Conservation (phyloP, 1,284 basidiomycete species). For the Schizopora paradoxa region DNA sequence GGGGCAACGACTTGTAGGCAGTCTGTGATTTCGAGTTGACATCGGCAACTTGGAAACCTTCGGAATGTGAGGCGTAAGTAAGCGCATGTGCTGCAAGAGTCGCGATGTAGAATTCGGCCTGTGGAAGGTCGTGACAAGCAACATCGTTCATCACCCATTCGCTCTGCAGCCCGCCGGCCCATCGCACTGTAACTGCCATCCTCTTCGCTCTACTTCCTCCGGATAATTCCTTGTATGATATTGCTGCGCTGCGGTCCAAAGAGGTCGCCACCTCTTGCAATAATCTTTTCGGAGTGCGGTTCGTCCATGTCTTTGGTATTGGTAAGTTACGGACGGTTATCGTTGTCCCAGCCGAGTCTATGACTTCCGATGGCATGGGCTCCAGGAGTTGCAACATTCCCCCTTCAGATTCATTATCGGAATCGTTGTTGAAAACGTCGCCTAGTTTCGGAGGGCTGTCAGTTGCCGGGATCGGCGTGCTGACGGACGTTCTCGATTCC, state of each 20-base stretch:
- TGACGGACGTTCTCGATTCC: slow-evolving; percentile 41
- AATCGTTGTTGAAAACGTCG: slow-evolving; percentile 47
- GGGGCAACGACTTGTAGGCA: slow-evolving; percentile 59
- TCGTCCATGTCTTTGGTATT: slow-evolving; percentile 77
- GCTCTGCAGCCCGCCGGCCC: slow-evolving; percentile 58
- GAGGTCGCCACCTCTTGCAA: slow-evolving; percentile 64
- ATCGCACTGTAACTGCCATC: slow-evolving; percentile 65
- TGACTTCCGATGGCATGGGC: slow-evolving; percentile 49
- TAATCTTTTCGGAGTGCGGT: slow-evolving; percentile 65
- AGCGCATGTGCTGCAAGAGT: slow-evolving; percentile 81
- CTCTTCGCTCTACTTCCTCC: slow-evolving; percentile 67
- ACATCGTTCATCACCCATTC: slow-evolving; percentile 84
- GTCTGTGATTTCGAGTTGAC: slow-evolving; percentile 33
- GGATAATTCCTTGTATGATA: slow-evolving; percentile 64
- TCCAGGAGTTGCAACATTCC: slow-evolving; percentile 82
- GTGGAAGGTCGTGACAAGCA: slow-evolving; percentile 71
- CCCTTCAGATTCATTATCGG: slow-evolving; percentile 45
- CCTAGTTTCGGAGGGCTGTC: too few relatives aligned
- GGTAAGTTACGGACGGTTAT: slow-evolving; percentile 71
- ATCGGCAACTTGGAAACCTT: slow-evolving; percentile 49
- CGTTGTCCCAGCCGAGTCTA: slow-evolving; percentile 47
- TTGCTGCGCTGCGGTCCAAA: slow-evolving; percentile 67
- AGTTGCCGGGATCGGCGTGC: too few relatives aligned
- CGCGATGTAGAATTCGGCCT: slow-evolving; percentile 91
- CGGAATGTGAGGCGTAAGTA: slow-evolving; percentile 52